Percentiles rank a stretch among this genome's conserved stretches.
Evolutionary conservation across 2,329 filamentous ascomycete genomes (phyloP).

Genomic region (Colletotrichum higginsianum): DNA sequence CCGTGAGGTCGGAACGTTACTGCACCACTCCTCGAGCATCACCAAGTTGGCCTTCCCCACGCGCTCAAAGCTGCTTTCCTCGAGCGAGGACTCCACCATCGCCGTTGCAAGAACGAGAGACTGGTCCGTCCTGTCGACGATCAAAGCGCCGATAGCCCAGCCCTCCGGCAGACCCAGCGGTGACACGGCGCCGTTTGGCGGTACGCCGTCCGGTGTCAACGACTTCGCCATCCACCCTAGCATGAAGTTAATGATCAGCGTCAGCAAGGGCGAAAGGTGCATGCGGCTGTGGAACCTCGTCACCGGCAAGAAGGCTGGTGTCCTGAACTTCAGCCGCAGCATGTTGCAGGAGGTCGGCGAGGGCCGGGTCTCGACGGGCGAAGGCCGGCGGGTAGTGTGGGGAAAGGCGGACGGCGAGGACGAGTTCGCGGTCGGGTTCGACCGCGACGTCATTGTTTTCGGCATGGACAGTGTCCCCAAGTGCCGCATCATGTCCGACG

Average conservation of each 20-base stretch:
- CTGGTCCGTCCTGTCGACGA: slow-evolving; percentile 88
- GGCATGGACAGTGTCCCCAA: slow-evolving; percentile 89
- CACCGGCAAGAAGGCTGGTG: slow-evolving; percentile 94
- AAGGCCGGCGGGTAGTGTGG: slow-evolving; percentile 88
- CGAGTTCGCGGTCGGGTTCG: slow-evolving; percentile 91
- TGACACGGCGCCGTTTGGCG: slow-evolving; percentile 88
- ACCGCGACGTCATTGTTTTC: slow-evolving; percentile 87
- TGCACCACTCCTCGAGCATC: slow-evolving; percentile 89
- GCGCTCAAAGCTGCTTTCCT: slow-evolving; percentile 88
- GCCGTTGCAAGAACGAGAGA: slow-evolving; percentile 90
- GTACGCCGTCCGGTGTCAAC: slow-evolving; percentile 89
- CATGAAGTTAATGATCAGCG: slow-evolving; percentile 96
- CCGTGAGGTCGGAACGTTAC: slow-evolving; percentile 86
- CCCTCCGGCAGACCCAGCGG: slow-evolving; percentile 85
- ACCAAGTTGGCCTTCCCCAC: slow-evolving; percentile 87
- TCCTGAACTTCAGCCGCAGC: slow-evolving; percentile 85
- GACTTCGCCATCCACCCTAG: slow-evolving; percentile 96
- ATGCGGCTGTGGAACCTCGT: slow-evolving; percentile 98
- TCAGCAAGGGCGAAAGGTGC: slow-evolving; percentile 88
- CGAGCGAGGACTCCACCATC: slow-evolving; percentile 91
- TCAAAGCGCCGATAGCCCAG: slow-evolving; percentile 91
- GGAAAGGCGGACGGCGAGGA: slow-evolving; percentile 78
- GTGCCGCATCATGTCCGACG: slow-evolving; percentile 78
- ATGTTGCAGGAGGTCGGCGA: slow-evolving; percentile 84
- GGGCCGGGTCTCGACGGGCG: slow-evolving; percentile 81